phyloP scores from a whole-genome alignment of 495 filamentous ascomycete species.

The Neurospora intermedia region DNA sequence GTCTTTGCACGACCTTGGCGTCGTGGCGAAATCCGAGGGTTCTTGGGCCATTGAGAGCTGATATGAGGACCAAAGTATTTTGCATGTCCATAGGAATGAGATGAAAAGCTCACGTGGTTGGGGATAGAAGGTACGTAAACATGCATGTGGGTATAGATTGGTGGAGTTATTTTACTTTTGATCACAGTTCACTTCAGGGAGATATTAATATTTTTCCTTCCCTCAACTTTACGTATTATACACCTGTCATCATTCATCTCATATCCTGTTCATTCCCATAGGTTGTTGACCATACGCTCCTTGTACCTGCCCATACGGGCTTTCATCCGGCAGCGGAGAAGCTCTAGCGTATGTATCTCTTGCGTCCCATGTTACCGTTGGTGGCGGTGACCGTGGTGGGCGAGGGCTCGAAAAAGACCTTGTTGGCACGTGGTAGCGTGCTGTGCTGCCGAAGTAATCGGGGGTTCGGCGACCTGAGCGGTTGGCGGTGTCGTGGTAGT shows the following conservation, averaged over 20 bases:
- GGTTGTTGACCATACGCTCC: conserved; percentile 26
- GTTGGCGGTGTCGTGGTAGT: conserved; percentile 1
- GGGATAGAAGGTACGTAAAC: not conserved
- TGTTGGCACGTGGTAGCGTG: conserved; percentile 34
- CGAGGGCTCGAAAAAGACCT: conserved; percentile 40
- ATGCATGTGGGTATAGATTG: not conserved
- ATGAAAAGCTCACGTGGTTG: not conserved
- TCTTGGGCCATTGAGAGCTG: not conserved
- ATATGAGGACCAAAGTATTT: not conserved
- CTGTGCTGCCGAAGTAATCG: conserved; percentile 38
- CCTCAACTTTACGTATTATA: not conserved
- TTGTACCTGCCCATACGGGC: conserved; percentile 7
- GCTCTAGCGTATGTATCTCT: conserved; percentile 24
- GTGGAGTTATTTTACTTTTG: not conserved
- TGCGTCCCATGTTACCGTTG: conserved; percentile 29
- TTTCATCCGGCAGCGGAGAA: conserved; percentile 14
- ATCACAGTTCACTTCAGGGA: not conserved
- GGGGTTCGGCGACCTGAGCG: conserved; percentile 32
- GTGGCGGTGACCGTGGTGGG: conserved; percentile 23
- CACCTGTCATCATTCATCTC: conserved; percentile 3
- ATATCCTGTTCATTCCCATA: conserved; percentile 38
- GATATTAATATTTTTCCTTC: not conserved
- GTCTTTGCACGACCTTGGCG: not conserved
- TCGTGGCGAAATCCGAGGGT: not conserved
- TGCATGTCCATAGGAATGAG: not conserved